Conservation (phyloP, 768 basidiomycete species). For the Hemileccinum rubropunctum region DNA sequence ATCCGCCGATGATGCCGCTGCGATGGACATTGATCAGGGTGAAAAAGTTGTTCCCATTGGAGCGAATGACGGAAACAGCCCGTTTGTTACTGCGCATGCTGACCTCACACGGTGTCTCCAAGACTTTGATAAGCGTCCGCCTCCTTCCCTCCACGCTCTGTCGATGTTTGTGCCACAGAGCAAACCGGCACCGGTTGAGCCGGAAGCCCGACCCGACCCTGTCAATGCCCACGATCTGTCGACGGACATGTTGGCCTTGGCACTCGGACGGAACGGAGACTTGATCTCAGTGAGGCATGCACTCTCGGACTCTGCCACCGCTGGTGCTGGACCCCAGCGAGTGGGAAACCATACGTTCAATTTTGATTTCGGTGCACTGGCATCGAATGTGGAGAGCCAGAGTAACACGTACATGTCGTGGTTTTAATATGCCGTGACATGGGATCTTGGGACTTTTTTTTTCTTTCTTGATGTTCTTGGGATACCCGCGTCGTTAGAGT, state of each 20-base stretch:
- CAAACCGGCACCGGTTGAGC: conserved; percentile 14
- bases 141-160: conserved; percentile 20
- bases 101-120: conserved; percentile 24
- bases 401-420: conserved; percentile 62
- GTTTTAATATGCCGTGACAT: conserved; percentile 41
- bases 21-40: conserved; percentile 29
- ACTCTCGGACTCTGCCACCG: conserved; percentile 16
- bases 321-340: conserved; percentile 32
- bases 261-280: conserved; percentile 29
- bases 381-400: conserved; percentile 52
- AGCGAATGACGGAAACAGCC: conserved; percentile 1
- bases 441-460: conserved; percentile 12
- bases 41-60: conserved; percentile 1
- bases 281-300: conserved; percentile 17
- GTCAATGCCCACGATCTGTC: conserved; percentile 27
- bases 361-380: conserved; percentile 61
- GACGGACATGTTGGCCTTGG: conserved; percentile 32
- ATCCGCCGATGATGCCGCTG: conserved; percentile 12
- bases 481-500: conserved; percentile 4
- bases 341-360: conserved; percentile 57
- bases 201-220: conserved; percentile 18
- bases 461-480: conserved; percentile 20
- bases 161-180: conserved; percentile 23
- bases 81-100: conserved; percentile 24
- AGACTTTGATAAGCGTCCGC: conserved; percentile 20